A percentile compares a stretch with the other conserved stretches of the same genome.
phyloP scores from a whole-genome alignment of 768 basidiomycete genomes.

The Botryobasidium botryosum region DNA sequence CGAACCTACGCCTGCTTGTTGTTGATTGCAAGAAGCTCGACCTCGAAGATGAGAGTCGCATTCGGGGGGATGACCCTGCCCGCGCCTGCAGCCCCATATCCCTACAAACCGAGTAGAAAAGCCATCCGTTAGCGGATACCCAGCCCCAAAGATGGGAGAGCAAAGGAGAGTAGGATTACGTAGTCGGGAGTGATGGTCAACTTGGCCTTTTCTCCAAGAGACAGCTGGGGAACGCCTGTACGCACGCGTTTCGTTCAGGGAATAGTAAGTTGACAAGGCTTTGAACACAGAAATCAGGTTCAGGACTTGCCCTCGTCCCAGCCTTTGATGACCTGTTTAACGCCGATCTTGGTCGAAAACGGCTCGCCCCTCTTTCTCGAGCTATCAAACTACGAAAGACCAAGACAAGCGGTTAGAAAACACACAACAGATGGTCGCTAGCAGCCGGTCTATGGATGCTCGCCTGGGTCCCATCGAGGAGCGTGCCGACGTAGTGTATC shows the following conservation, averaged over 20 bases:
- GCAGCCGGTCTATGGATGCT: constrained; percentile 15
- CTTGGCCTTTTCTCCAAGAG: constrained; percentile 13
- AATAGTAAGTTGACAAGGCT: background rate
- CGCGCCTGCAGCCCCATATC: constrained; percentile 11
- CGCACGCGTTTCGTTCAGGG: background rate
- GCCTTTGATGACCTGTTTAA: constrained; percentile 71
- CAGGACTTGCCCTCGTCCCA: constrained; percentile 67
- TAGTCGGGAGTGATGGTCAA: constrained; percentile 11
- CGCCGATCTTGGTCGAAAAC: constrained; percentile 57
- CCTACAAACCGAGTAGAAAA: background rate
- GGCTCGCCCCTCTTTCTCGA: constrained; percentile 31
- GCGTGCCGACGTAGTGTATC: constrained; percentile 70
- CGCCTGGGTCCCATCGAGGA: constrained; percentile 42
- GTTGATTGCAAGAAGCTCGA: constrained; percentile 13
- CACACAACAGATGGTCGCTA: background rate
- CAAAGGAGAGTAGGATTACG: background rate
- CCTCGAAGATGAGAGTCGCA: constrained; percentile 13
- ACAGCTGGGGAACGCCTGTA: constrained; percentile 11
- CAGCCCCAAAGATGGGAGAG: background rate
- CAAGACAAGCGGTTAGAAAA: background rate
- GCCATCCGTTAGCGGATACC: too few species aligned
- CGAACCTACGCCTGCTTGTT: too few species aligned
- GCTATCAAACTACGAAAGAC: constrained; percentile 7
- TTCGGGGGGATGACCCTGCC: constrained; percentile 11
- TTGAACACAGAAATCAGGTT: background rate